Percentiles rank a stretch among this genome's conserved stretches.
Evolutionary conservation across 768 basidiomycete genomes (phyloP).

Genomic region (Termitomyces sp.): DNA sequence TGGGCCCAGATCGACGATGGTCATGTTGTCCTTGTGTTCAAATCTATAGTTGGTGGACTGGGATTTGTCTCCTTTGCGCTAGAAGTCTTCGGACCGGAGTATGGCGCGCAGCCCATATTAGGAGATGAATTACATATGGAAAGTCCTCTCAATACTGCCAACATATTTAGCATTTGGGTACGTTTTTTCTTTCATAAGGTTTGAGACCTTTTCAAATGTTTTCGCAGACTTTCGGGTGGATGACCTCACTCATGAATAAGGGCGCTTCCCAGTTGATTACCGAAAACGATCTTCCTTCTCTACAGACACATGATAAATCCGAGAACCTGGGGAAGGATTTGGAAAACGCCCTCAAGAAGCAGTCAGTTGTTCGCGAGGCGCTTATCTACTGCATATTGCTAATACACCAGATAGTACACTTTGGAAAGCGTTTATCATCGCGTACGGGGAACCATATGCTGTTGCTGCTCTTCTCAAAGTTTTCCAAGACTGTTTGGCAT

Average conservation of each 20-base stretch:
- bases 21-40: constrained; percentile 35
- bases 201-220: not conserved
- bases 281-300: constrained; percentile 79
- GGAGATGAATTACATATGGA: constrained; percentile 40
- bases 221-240: constrained; percentile 71
- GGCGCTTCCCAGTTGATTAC: constrained; percentile 64
- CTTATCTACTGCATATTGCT: not conserved
- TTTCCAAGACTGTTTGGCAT: constrained; percentile 74
- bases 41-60: constrained; percentile 34
- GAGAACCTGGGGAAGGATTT: constrained; percentile 59
- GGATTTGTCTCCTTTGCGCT: constrained; percentile 52
- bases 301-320: constrained; percentile 65
- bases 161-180: constrained; percentile 73
- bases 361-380: constrained; percentile 37
- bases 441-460: constrained; percentile 77
- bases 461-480: constrained; percentile 62
- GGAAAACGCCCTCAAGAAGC: constrained; percentile 50
- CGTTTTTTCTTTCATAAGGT: constrained; percentile 4
- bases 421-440: constrained; percentile 65
- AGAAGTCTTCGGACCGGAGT: constrained; percentile 68
- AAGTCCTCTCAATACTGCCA: constrained; percentile 70
- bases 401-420: constrained; percentile 40
- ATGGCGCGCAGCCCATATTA: constrained; percentile 20
- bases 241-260: constrained; percentile 73
- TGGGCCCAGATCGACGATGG: constrained; percentile 22